A percentile compares a stretch with the other conserved stretches of the same genome.
phyloP scores from a whole-genome alignment of 257 asterid species.

The Solanum raphanifolium region DNA sequence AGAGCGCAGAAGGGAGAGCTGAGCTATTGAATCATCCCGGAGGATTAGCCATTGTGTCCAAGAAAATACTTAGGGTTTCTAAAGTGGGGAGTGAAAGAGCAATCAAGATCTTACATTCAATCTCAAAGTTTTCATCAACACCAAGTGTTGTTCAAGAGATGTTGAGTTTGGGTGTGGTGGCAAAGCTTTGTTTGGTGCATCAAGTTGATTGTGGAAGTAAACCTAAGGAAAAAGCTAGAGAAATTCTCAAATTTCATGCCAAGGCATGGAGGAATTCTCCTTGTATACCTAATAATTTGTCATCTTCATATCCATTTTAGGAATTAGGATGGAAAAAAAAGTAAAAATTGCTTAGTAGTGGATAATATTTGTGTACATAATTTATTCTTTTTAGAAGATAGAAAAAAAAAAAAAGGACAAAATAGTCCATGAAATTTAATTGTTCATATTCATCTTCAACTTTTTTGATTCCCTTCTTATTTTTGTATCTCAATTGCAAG shows the following conservation, averaged over 20 bases:
- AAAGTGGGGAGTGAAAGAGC: slow-evolving; percentile 49
- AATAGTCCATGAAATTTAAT: not conserved
- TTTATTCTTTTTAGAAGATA: not conserved
- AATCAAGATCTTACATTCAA: no score
- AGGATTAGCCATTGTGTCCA: slow-evolving; percentile 68
- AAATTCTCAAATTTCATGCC: slow-evolving; percentile 48
- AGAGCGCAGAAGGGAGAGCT: slow-evolving; percentile 78
- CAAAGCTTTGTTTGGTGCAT: not conserved
- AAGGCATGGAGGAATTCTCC: slow-evolving; percentile 60
- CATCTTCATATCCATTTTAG: slow-evolving; percentile 30
- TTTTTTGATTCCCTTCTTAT: no score
- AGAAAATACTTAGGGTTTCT: slow-evolving; percentile 78
- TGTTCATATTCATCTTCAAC: not conserved
- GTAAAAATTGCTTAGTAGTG: not conserved
- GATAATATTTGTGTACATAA: not conserved
- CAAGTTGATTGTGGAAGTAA: slow-evolving; percentile 55
- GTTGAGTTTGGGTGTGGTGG: no score
- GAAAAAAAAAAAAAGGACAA: not conserved
- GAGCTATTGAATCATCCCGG: slow-evolving; percentile 61
- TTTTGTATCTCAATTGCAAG: no score
- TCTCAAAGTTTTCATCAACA: no score
- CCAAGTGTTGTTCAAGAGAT: no score
- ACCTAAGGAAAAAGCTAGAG: slow-evolving; percentile 59
- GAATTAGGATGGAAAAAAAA: not conserved
- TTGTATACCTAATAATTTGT: slow-evolving; percentile 36